Percentiles rank a stretch among this genome's conserved stretches.
phyloP scores from a whole-genome alignment of 148 eudicot genomes.

The Cornus florida region DNA sequence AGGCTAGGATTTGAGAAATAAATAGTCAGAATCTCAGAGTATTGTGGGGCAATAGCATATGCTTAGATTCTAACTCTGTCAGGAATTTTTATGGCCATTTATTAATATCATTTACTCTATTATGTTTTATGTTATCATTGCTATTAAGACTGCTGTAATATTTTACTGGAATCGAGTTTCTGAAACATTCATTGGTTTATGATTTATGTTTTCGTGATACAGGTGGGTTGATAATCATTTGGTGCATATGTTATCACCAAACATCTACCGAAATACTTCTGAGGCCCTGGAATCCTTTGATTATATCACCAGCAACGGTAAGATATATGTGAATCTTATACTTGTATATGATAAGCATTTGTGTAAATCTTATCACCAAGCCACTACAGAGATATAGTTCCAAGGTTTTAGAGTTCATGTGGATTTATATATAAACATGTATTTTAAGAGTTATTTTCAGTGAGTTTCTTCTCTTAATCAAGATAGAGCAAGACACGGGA shows the following conservation, averaged over 20 bases:
- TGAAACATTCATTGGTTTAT: neutral
- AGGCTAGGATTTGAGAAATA: neutral
- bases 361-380: neutral
- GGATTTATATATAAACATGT: neutral
- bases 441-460: neutral
- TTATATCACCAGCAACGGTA: constrained; percentile 70
- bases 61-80: neutral
- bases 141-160: neutral
- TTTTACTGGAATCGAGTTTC: neutral
- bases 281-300: constrained; percentile 81
- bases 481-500: neutral
- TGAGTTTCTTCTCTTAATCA: neutral
- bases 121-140: neutral
- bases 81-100: neutral
- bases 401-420: neutral
- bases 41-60: neutral
- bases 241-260: constrained; percentile 76
- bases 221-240: constrained; percentile 78
- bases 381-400: neutral
- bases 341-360: neutral
- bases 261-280: constrained; percentile 62
- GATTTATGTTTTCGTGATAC: constrained; percentile 13
- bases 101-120: neutral
- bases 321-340: neutral
- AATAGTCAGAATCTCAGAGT: neutral